Conservation (phyloP, 768 basidiomycete species). For the Lactarius sanguifluus region DNA sequence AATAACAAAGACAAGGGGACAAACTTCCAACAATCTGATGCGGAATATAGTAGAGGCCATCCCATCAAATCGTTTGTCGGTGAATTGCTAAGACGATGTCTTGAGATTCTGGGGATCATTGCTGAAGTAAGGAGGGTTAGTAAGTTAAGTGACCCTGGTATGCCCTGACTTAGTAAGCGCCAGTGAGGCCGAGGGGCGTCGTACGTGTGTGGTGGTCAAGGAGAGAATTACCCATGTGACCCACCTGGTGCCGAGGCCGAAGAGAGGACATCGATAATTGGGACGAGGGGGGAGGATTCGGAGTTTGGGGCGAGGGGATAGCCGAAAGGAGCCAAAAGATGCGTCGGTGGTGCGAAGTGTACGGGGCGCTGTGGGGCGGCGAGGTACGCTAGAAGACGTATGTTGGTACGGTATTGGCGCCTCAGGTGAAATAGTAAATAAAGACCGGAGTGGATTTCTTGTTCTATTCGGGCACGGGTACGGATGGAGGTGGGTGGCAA, state of each 20-base stretch:
- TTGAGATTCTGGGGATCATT: background rate
- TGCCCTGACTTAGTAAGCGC: constrained; percentile 11
- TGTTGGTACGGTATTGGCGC: constrained; percentile 15
- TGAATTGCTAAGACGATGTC: constrained; percentile 15
- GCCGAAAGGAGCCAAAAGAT: constrained; percentile 7
- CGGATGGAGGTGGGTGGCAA: background rate
- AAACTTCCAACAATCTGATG: background rate
- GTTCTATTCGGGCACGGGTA: background rate
- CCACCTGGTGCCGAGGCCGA: background rate
- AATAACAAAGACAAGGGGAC: background rate
- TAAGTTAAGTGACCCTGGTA: background rate
- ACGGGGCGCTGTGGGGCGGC: constrained; percentile 22
- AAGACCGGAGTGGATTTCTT: constrained; percentile 16
- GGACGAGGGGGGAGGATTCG: constrained; percentile 12
- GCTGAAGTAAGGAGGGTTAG: constrained; percentile 16
- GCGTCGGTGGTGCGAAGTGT: constrained; percentile 24
- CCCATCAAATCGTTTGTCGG: background rate
- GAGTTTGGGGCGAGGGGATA: constrained; percentile 21
- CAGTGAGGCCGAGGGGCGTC: background rate
- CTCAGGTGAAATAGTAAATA: constrained; percentile 9
- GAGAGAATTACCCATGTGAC: background rate
- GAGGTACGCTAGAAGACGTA: constrained; percentile 24
- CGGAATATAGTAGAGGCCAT: background rate
- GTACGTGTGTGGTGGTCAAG: background rate
- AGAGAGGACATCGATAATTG: constrained; percentile 3